These are phyloP conservation scores for Nicotiana knightiana DNA, from an alignment of 257 asterid genomes.

Conservation along the genomic window DNA sequence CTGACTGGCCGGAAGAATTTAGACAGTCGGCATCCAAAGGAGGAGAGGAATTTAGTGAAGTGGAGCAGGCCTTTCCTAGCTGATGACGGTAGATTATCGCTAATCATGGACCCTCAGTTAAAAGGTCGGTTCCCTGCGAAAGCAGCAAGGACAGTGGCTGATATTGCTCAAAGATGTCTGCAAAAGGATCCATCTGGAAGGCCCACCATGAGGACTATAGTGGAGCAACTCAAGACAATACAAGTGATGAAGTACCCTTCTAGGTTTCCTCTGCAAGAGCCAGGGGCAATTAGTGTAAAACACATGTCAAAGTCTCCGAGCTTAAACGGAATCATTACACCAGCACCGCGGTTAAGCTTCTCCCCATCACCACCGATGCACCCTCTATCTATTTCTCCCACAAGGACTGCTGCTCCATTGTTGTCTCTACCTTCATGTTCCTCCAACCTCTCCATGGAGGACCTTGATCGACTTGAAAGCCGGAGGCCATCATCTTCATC, in stretches of 20 bases:
- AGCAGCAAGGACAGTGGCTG: conserved; percentile 81
- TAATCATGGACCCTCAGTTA: conserved; percentile 88
- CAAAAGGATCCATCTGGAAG: conserved; percentile 82
- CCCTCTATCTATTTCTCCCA: conserved; percentile 36
- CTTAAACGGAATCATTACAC: conserved; percentile 57
- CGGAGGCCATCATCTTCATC: conserved; percentile 50
- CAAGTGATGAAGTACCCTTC: conserved; percentile 81
- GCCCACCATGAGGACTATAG: conserved; percentile 88
- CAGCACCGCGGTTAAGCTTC: conserved; percentile 39
- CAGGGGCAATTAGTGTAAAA: conserved; percentile 59
- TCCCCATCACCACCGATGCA: conserved; percentile 48
- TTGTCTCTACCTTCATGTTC: conserved; percentile 50
- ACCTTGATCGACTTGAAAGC: conserved; percentile 49
- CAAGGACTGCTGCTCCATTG: conserved; percentile 34
- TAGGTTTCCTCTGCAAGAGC: conserved; percentile 84
- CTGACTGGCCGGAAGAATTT: conserved; percentile 83
- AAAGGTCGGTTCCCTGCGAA: conserved; percentile 78
- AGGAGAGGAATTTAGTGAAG: conserved; percentile 79
- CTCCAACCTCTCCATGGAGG: conserved; percentile 50
- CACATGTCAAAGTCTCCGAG: conserved; percentile 78
- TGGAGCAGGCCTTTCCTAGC: conserved; percentile 87
- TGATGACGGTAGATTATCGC: conserved; percentile 68
- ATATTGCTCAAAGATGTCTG: conserved; percentile 78
- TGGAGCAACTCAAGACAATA: conserved; percentile 60
- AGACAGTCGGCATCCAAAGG: conserved; percentile 65